Conservation (phyloP, 2,329 filamentous ascomycete genomes). For the Xylaria sp. region DNA sequence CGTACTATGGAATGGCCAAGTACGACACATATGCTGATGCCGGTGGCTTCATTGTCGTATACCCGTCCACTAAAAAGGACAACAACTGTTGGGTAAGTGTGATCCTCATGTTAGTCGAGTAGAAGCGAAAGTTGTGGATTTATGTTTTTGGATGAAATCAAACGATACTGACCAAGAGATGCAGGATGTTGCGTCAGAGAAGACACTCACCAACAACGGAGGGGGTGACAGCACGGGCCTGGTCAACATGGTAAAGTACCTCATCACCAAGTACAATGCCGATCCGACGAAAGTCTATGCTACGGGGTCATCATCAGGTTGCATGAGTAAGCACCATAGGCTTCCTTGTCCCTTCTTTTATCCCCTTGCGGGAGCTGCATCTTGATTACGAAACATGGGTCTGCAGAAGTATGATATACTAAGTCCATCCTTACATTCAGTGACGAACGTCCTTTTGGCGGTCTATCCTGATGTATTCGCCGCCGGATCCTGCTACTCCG, state of each 20-base stretch:
- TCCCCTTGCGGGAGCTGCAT: no score
- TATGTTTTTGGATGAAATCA: not conserved
- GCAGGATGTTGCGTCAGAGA: slow-evolving; percentile 25
- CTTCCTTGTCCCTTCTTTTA: not conserved
- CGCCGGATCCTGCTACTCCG: slow-evolving; percentile 47
- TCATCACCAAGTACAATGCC: slow-evolving; percentile 27
- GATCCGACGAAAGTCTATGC: slow-evolving; percentile 25
- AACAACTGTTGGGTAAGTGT: slow-evolving; percentile 26
- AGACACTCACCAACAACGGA: slow-evolving; percentile 24
- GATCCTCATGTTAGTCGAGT: no score
- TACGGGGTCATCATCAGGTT: slow-evolving; percentile 29
- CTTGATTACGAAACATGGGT: not conserved
- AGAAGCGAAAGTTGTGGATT: no score
- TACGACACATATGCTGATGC: slow-evolving; percentile 23
- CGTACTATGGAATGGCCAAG: slow-evolving; percentile 21
- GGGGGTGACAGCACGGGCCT: slow-evolving; percentile 28
- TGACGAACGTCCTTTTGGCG: slow-evolving; percentile 43
- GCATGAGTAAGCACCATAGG: slow-evolving; percentile 17
- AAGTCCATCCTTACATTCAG: not conserved
- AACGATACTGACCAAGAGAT: slow-evolving; percentile 2
- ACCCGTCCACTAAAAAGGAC: slow-evolving; percentile 26
- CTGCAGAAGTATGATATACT: not conserved
- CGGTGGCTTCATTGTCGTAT: slow-evolving; percentile 28
- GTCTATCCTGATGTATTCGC: slow-evolving; percentile 52
- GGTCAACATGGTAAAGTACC: slow-evolving; percentile 29